Base-by-base conservation (phyloP, 805 yeast species). In the Sugiyamaella chiloensis region DNA sequence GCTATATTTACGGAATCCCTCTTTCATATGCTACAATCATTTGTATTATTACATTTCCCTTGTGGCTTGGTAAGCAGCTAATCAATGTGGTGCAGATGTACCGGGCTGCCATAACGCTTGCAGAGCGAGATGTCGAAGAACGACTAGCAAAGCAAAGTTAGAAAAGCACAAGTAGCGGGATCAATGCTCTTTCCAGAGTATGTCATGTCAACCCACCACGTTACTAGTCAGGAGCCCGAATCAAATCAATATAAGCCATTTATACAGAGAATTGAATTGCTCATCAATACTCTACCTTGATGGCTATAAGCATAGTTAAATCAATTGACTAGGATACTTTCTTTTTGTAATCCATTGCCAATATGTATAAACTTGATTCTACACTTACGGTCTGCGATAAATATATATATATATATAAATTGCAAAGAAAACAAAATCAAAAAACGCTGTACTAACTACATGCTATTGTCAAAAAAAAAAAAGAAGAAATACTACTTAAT, bases 51-150 rank as follows among this genome's bases (percentile, higher is more conserved):
- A 79, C 89, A 53, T 75, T 85, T 52, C 99, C 99, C 24, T 75
- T 90, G 46, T 93, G 96, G 87, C 64, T 80, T 17, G 87, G 89
- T 71, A 93, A 93, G 70, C 99, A 93, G 71, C 66, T 83, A 49
- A 85, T 95, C 53, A 93, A 95, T 63, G 81, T 87, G 17, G 79
- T 93, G 52, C 99, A 93, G 70, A 69, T 93, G 77, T 75, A 79
- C 48, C 81, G 85, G 59, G 99, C 99, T 9, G 88, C 95, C 9
- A 65, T 84, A 30, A 74, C 79, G 45, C 75, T 93, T 60, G 97
- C 97, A 8, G 79, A 75, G 51, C 62, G 78, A 49, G 99, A 93
- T 64, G 86, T 85, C 11, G 75, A 71, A 45, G 80, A 73, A 11
- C n/a, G n/a, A n/a, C n/a, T n/a, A n/a, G n/a, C n/a, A 74, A 73